Base-by-base conservation (phyloP, 116 monocot species). In the Iris pallida region DNA sequence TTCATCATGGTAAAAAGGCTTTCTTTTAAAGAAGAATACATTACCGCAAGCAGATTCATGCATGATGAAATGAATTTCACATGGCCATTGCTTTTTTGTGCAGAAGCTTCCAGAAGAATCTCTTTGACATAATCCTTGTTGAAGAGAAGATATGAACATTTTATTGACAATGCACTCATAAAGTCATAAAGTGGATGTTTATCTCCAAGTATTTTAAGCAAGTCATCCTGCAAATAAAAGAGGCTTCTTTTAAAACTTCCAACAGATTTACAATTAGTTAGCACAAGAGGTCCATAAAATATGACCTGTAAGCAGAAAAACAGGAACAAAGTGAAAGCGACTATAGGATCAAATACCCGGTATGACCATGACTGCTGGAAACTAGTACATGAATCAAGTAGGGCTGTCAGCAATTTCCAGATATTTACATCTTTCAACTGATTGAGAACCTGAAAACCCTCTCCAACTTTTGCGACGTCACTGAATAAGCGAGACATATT, bases 21-120 rank as follows among this genome's bases (percentile, higher is more conserved):
- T 47, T 64, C 10, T 19, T 51, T 51, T 18, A 67, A 8, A 66
- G 42, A 53, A 49, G 52, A 3, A 65, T 18, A 77, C 42, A 40
- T 74, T 93, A 97, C 97, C 75, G 85, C 77, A 57, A 97, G 84
- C 17, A 97, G 68, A 74, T 85, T 80, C 87, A 93, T 97, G 87
- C 87, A 85, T 7, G 97, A 78, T 17, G 57, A 72, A 16, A 83
- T 55, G 59, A 82, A 71, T 63, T 85, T 75, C 20, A 48, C 53
- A 72, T 87, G 73, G 64, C 83, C 85, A 47, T 16, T 53, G 76
- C 75, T 76, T 47, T 77, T 68, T 79, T 83, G 77, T 53, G 71
- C 59, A 61, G 73, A 67, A 69, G 83, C 80, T 68, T 81, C 75
- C 3, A 78, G 69, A 68, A 97, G 75, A 17, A 97, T 85, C 61